Conservation (phyloP, 116 monocot species). For the Iris pallida region DNA sequence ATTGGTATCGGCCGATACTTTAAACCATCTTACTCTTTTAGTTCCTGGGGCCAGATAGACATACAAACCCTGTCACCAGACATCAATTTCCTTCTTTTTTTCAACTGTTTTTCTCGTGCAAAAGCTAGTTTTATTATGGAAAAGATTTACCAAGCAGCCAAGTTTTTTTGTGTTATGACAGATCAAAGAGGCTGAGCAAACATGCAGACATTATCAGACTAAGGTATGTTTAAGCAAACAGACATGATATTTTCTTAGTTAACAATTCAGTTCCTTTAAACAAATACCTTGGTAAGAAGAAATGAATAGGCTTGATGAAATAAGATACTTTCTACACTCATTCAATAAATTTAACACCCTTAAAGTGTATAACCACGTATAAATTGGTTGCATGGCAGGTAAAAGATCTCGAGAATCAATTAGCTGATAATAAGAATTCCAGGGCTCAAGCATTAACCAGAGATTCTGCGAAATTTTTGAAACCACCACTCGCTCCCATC, state of each 20-base stretch:
- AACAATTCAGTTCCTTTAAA: too few relatives aligned
- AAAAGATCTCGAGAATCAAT: conserved; percentile 72
- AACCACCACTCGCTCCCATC: conserved; percentile 55
- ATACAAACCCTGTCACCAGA: too few relatives aligned
- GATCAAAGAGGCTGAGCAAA: conserved; percentile 56
- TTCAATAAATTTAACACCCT: neutral
- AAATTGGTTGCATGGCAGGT: conserved; percentile 32
- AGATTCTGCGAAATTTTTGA: conserved; percentile 25
- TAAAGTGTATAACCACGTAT: neutral
- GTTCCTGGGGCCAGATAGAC: too few relatives aligned
- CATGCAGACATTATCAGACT: conserved; percentile 48
- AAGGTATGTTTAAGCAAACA: conserved; percentile 27
- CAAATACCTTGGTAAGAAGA: too few relatives aligned
- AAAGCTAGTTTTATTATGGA: too few relatives aligned
- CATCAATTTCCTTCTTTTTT: too few relatives aligned
- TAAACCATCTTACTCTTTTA: too few relatives aligned
- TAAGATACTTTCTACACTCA: neutral
- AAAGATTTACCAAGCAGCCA: too few relatives aligned
- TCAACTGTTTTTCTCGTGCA: too few relatives aligned
- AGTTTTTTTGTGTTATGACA: conserved; percentile 13
- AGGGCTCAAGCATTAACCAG: conserved; percentile 15
- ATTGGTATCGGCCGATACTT: too few relatives aligned
- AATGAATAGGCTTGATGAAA: too few relatives aligned
- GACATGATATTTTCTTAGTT: too few relatives aligned
- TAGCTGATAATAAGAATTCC: conserved; percentile 43